Base-by-base conservation (phyloP, 768 basidiomycete species). In the Neoboletus brunneissimus region DNA sequence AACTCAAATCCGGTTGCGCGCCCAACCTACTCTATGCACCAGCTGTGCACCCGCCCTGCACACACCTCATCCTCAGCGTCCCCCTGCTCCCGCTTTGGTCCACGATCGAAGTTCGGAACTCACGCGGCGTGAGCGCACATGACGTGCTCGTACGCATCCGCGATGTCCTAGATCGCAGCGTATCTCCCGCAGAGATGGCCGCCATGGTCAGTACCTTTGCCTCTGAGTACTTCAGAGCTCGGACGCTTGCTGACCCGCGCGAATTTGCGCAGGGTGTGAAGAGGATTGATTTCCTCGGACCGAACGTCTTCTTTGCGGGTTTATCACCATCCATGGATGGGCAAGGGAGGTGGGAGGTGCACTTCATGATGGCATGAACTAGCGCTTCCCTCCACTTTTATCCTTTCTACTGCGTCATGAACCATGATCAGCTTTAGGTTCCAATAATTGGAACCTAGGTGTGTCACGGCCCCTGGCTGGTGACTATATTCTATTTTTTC, bases 201-300 rank as follows among this genome's bases (percentile, higher is more conserved):
- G 18, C 62, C 43, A 52, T 73, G 57, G 70, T 64, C 51, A 62
- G 61, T 63, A 11, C 48, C 47, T 55, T 47, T 38, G 59, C 46
- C 50, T 62, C 66, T 55, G 66, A 70, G 22, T 72, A 60, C 41
- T 73, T 70, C 57, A 59, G 70, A 61, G 64, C 58, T 44, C 54
- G 70, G 59, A 62, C 67, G 12, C 41, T 27, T 51, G 51, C 67
- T 63, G 72, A 72, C 57, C 70, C 64, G 64, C 61, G 67, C 63
- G 74, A 76, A 66, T 68, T 60, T 65, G 60, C 57, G 60, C 75
- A 77, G 64, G 75, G 75, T 9, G 56, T 77, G 27, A 77, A 75
- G 67, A 59, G 74, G 63, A 66, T 76, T 27, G 75, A 76, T 58
- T 73, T 74, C 61, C 66, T 76, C 56, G 72, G 73, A 32, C 64